Evolutionary conservation across 2,329 filamentous ascomycete species (phyloP).

Genomic region (Botrytis deweyae): DNA sequence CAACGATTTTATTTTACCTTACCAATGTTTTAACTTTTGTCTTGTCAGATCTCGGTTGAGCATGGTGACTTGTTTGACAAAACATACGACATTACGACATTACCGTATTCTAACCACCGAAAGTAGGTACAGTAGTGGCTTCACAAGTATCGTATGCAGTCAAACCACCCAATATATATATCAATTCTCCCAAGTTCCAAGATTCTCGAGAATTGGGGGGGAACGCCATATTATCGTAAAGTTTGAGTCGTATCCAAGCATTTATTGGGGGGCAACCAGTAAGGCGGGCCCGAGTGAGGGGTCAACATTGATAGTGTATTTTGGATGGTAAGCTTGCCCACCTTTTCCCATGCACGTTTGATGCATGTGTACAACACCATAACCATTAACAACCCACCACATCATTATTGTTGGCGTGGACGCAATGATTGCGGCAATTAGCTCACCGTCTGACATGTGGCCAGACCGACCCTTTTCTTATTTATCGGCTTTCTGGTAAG

Average conservation of each 20-base stretch:
- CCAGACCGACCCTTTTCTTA: conserved; percentile 17
- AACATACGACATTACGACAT: conserved; percentile 18
- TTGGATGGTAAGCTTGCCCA: conserved; percentile 20
- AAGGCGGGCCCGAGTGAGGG: conserved; percentile 16
- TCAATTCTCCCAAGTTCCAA: conserved; percentile 19
- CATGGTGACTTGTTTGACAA: conserved; percentile 22
- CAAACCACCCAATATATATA: background rate
- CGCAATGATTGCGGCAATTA: conserved; percentile 10
- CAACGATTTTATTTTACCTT: conserved; percentile 11
- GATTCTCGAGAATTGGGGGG: conserved; percentile 9
- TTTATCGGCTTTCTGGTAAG: conserved; percentile 10
- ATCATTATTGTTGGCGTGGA: conserved; percentile 24
- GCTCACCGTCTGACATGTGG: conserved; percentile 17
- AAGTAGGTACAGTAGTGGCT: background rate
- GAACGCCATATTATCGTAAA: conserved; percentile 10
- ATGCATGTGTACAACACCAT: conserved; percentile 23
- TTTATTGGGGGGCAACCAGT: conserved; percentile 15
- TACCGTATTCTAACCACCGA: background rate
- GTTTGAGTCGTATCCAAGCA: conserved; percentile 9
- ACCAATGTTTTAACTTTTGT: conserved; percentile 5
- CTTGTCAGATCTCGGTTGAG: conserved; percentile 20
- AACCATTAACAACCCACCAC: conserved; percentile 25
- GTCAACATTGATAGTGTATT: conserved; percentile 8
- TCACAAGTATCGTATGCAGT: conserved; percentile 6
- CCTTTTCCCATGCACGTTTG: conserved; percentile 20